Conservation (phyloP, 2,329 filamentous ascomycete genomes). For the Hortaea sp. region DNA sequence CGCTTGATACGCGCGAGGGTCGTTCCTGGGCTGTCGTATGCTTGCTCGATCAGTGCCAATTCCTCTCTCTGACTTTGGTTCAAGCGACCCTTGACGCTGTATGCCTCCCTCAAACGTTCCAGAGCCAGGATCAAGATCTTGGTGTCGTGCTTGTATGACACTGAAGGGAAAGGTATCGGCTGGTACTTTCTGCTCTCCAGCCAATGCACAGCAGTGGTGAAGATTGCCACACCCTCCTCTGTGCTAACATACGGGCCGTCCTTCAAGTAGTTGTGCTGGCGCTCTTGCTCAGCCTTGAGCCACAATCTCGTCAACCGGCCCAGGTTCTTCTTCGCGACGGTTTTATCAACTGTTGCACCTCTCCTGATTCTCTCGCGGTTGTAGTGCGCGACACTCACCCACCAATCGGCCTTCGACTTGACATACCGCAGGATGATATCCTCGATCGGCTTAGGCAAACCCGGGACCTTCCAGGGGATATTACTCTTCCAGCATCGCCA, state of each 20-base stretch:
- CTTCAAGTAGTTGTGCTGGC: conserved; percentile 99
- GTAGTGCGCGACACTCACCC: conserved; percentile 98
- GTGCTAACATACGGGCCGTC: conserved; percentile 97
- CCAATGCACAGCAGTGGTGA: conserved; percentile 98
- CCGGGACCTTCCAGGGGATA: conserved; percentile 98
- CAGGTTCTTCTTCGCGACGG: conserved; percentile 97
- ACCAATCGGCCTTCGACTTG: conserved; percentile 99
- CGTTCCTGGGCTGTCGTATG: conserved; percentile 94
- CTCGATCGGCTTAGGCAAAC: conserved; percentile 90
- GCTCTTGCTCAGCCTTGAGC: conserved; percentile 96
- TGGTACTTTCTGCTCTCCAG: conserved; percentile 96
- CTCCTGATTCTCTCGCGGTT: conserved; percentile 94
- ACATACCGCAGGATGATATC: conserved; percentile 98
- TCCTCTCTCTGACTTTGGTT: conserved; percentile 98
- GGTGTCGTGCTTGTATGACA: conserved; percentile 98
- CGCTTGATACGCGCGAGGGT: conserved; percentile 94
- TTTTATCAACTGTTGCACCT: conserved; percentile 97
- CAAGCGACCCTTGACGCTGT: conserved; percentile 91
- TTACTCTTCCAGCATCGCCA: conserved; percentile 99
- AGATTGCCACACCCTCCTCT: conserved; percentile 96
- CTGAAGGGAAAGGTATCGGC: conserved; percentile 95
- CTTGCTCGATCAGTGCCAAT: conserved; percentile 91
- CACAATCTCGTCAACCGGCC: conserved; percentile 88
- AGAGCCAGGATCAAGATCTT: conserved; percentile 95
- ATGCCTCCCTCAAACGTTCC: conserved; percentile 85